Evolutionary conservation across 2,329 filamentous ascomycete species (phyloP).

Genomic region (Pseudopyrenochaeta lycopersici): DNA sequence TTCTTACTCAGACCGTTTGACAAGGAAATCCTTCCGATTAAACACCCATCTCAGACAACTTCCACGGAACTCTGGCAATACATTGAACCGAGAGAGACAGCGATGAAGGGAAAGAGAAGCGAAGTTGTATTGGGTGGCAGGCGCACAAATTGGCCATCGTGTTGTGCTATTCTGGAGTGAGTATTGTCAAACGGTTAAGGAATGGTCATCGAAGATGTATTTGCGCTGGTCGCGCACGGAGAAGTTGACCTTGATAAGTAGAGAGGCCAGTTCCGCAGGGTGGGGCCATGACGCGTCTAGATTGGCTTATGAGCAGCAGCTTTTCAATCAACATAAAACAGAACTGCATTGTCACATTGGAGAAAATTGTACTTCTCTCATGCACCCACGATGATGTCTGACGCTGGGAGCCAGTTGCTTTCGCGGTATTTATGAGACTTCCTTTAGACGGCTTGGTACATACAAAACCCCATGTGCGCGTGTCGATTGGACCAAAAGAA

Average conservation of each 20-base stretch:
- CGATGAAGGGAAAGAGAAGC: neutral
- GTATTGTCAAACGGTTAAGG: too few species aligned
- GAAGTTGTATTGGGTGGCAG: neutral
- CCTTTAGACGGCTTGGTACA: neutral
- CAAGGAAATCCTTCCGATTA: neutral
- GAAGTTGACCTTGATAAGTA: too few species aligned
- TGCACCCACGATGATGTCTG: slow-evolving; percentile 4
- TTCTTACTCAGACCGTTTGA: slow-evolving; percentile 3
- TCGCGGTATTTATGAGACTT: neutral
- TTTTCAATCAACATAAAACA: neutral
- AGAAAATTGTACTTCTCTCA: neutral
- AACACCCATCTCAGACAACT: neutral
- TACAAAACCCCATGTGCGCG: neutral
- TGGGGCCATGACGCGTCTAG: slow-evolving; percentile 14
- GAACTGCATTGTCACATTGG: neutral
- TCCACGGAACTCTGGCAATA: slow-evolving; percentile 2
- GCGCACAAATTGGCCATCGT: neutral
- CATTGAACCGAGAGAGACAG: slow-evolving; percentile 1
- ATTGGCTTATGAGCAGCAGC: slow-evolving; percentile 2
- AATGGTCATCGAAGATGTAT: too few species aligned
- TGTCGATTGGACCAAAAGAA: neutral
- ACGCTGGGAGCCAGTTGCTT: slow-evolving; percentile 6
- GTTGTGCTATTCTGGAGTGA: neutral
- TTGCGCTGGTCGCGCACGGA: too few species aligned
- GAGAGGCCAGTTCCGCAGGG: neutral